Evolutionary conservation across 768 basidiomycete genomes (phyloP), one percentile per base, ranked within the genome.

Genomic region (Butyriboletus loyo): DNA sequence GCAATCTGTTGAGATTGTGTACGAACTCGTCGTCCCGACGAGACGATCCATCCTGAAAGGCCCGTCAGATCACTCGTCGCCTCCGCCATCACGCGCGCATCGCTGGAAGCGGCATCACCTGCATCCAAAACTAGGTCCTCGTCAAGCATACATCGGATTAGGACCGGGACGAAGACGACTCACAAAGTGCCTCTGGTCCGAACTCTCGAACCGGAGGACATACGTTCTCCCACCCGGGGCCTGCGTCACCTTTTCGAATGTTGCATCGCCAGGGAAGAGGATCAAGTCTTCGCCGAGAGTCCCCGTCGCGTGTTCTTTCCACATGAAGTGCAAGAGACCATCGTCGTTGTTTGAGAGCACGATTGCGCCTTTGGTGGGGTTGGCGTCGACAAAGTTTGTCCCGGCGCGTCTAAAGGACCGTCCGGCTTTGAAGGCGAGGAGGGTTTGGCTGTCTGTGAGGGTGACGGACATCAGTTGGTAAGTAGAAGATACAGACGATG

Each of bases 141-240:
- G 54, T 49, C 45, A 56, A 38, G 10, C 4, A 41, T 3, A 17
- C n/a, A 15, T 36, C 27, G 24, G 14, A 7, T 3, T 5, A 22
- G 35, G 5, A 1, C 31, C 7, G 27, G 34, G n/a, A n/a, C 24
- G 17, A 76, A 32, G n/a, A n/a, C 24, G 17, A 76, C 84, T 70
- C 64, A 95, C 93, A 68, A 97, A 96, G 68, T 94, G 89, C 56
- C 84, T 82, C 65, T 92, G 89, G 66, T 92, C 81, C 14, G 92
- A 95, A 21, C 89, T 92, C 0, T 87, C 85, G 74, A 97, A 96
- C 71, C 89, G 92, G 67, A 96, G 85, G 56, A 95, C 89, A 60
- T 89, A 92, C 5, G 87, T 84, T 55, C 92, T 76, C 7, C 88
- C 90, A 30, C 75, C 75, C 0, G 72, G 64, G 10, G 86, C 80